phyloP scores from a whole-genome alignment of 2,329 filamentous ascomycete genomes.

The Bipolaris victoriae region DNA sequence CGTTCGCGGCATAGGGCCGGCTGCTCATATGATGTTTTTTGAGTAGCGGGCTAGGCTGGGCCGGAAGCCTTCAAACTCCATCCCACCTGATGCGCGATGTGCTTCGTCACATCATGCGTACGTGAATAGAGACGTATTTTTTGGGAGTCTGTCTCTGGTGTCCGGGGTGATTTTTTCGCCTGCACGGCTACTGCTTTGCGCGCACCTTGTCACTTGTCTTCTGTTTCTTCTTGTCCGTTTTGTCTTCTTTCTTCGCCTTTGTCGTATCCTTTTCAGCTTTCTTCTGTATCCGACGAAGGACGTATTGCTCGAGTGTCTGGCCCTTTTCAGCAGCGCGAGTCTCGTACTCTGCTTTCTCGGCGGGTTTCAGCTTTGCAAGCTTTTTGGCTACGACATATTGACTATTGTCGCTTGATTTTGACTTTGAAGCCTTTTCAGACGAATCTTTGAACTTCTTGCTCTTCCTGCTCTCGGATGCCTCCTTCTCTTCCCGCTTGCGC shows the following conservation, averaged over 20 bases:
- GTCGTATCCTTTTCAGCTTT: conserved; percentile 29
- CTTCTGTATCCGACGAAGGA: conserved; percentile 44
- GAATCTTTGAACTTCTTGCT: conserved; percentile 22
- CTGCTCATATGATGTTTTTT: background rate
- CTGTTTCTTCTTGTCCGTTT: conserved; percentile 10
- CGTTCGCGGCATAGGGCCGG: background rate
- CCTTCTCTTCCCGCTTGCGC: conserved; percentile 33
- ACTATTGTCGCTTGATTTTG: conserved; percentile 1
- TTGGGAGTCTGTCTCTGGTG: background rate
- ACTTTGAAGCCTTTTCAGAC: conserved; percentile 6
- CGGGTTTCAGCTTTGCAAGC: conserved; percentile 34
- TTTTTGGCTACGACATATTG: conserved; percentile 28
- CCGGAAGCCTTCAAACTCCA: background rate
- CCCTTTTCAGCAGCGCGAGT: conserved; percentile 47
- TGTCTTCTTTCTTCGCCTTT: conserved; percentile 4
- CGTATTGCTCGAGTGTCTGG: conserved; percentile 47
- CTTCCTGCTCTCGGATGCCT: conserved; percentile 17
- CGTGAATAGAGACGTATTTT: background rate
- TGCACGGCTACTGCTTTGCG: conserved; percentile 2
- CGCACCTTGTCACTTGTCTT: conserved; percentile 5
- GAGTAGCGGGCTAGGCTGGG: background rate
- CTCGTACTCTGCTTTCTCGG: conserved; percentile 41
- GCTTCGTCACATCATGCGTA: background rate
- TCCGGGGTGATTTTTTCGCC: background rate
- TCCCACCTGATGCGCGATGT: background rate